Conservation (phyloP, 2,329 filamentous ascomycete genomes). For the Dothistroma septosporum region DNA sequence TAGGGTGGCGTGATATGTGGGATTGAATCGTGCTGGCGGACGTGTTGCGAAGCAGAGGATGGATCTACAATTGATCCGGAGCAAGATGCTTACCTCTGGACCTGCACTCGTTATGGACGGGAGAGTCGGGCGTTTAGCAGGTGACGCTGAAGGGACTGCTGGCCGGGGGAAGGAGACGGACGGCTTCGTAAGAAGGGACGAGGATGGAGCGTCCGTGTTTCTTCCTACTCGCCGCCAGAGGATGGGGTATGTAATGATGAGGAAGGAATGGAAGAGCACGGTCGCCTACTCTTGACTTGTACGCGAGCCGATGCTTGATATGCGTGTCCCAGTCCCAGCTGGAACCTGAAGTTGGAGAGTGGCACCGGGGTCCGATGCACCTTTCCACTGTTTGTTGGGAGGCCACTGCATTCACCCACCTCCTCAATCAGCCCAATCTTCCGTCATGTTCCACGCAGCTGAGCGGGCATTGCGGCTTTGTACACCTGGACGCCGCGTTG, state of each 20-base stretch:
- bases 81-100: constrained; percentile 1
- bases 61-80: background rate
- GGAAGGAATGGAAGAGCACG: background rate
- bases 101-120: background rate
- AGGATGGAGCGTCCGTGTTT: background rate
- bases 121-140: background rate
- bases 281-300: background rate
- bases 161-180: background rate
- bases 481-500: background rate
- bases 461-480: background rate
- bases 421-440: background rate
- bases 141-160: constrained; percentile 3
- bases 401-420: background rate
- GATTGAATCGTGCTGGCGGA: background rate
- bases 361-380: background rate
- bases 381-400: background rate
- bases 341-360: background rate
- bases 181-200: background rate
- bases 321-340: background rate
- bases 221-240: background rate
- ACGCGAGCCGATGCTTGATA: background rate
- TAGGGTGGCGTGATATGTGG: background rate
- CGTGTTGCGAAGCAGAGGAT: background rate
- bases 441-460: background rate
- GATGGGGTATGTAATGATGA: background rate